These are phyloP conservation scores for Chytridiales sp. DNA, from an alignment of 371 early-diverging fungal species.

Conservation along the genomic window DNA sequence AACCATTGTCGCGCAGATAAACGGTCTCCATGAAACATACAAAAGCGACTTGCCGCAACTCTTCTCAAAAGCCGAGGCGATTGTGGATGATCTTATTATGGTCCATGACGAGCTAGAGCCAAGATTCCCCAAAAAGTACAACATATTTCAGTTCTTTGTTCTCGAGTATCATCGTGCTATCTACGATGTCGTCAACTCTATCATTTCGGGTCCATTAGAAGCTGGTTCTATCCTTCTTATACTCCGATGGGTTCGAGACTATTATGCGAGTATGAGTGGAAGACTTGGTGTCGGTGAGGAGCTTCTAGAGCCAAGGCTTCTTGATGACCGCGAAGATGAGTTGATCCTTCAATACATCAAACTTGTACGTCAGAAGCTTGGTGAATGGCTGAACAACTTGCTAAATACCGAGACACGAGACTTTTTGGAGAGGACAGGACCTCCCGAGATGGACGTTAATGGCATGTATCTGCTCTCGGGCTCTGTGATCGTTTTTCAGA, in stretches of 20 bases:
- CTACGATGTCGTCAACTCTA: constrained; percentile 69
- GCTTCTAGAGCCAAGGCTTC: constrained; percentile 81
- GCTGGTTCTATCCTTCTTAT: constrained; percentile 77
- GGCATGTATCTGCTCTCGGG: constrained; percentile 78
- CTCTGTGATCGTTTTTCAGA: constrained; percentile 87
- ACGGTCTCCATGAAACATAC: constrained; percentile 30
- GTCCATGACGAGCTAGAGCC: constrained; percentile 85
- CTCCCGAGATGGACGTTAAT: constrained; percentile 77
- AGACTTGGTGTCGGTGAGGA: constrained; percentile 85
- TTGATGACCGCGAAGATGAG: constrained; percentile 90
- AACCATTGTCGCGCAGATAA: constrained; percentile 63
- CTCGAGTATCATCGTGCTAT: constrained; percentile 91
- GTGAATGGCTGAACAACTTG: constrained; percentile 89
- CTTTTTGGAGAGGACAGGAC: constrained; percentile 67
- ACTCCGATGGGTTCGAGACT: constrained; percentile 87
- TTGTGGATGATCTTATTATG: constrained; percentile 84
- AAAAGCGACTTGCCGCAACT: constrained; percentile 40
- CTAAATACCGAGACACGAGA: constrained; percentile 78
- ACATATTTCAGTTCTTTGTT: constrained; percentile 87
- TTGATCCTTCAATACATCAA: constrained; percentile 84
- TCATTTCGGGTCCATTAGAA: constrained; percentile 54
- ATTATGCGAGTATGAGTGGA: constrained; percentile 82
- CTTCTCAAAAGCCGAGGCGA: constrained; percentile 54
- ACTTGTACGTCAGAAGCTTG: constrained; percentile 77
- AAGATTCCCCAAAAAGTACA: constrained; percentile 85